A percentile compares a stretch with the other conserved stretches of the same genome.
Conservation (phyloP, 176 grass and related monocot species). For the Aegilops bicornis region DNA sequence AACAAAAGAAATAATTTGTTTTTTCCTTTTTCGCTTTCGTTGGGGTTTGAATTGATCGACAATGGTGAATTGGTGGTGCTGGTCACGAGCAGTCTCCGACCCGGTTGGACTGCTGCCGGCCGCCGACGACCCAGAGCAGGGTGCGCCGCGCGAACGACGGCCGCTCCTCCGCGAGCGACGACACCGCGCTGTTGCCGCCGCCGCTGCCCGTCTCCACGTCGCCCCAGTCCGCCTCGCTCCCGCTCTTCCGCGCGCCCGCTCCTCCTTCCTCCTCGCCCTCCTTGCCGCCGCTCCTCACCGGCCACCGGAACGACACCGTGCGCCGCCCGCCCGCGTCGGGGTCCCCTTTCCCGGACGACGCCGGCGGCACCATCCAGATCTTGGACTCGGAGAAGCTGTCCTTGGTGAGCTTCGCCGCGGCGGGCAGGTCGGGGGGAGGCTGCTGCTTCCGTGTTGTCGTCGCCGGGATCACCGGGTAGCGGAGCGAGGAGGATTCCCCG, state of each 20-base stretch:
- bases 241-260: constrained; percentile 36
- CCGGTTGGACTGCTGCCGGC: constrained; percentile 55
- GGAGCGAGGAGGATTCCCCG: constrained; percentile 44
- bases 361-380: constrained; percentile 66
- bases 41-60: neutral
- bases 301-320: constrained; percentile 81
- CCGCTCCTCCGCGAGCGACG: constrained; percentile 62
- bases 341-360: constrained; percentile 18
- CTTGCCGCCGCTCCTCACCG: neutral
- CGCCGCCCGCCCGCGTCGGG: constrained; percentile 41
- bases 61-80: neutral
- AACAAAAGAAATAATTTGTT: constrained; percentile 15
- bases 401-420: constrained; percentile 48
- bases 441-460: neutral
- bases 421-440: neutral
- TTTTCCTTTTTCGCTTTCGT: neutral
- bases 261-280: neutral
- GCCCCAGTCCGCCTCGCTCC: constrained; percentile 54
- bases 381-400: constrained; percentile 92
- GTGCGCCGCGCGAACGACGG: constrained; percentile 81
- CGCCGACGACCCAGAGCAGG: constrained; percentile 82
- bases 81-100: constrained; percentile 42
- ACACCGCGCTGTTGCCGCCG: constrained; percentile 40
- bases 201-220: constrained; percentile 81
- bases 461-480: constrained; percentile 6